phyloP scores from a whole-genome alignment of 352 stramenopile genomes.

The Elongisporangium undulatum region DNA sequence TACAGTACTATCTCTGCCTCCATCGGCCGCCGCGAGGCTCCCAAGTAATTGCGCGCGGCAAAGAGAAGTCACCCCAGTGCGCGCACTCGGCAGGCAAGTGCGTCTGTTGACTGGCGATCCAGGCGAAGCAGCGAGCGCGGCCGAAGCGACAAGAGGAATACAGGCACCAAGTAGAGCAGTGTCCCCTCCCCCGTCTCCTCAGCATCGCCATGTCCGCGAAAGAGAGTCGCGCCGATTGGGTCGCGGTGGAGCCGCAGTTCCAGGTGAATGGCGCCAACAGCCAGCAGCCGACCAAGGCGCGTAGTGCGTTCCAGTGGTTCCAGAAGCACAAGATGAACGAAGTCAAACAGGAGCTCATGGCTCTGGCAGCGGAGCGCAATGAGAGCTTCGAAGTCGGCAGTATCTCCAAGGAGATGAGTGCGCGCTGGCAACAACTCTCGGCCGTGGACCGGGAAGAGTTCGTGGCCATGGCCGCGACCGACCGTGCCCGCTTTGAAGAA shows the following conservation, averaged over 20 bases:
- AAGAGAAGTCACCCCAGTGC: not conserved
- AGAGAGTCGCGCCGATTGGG: slow-evolving; percentile 71
- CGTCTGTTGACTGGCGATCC: not conserved
- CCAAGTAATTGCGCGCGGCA: not conserved
- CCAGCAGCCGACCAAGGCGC: slow-evolving; percentile 56
- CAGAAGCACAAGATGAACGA: slow-evolving; percentile 68
- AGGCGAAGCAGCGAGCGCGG: not conserved
- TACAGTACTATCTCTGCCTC: not conserved
- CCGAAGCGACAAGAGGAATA: not conserved
- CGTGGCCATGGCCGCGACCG: slow-evolving; percentile 45
- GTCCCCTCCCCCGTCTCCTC: not conserved
- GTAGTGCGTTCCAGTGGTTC: slow-evolving; percentile 76
- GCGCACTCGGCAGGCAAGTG: not conserved
- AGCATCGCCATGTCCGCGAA: slow-evolving; percentile 33
- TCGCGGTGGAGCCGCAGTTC: slow-evolving; percentile 78
- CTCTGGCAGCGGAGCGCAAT: slow-evolving; percentile 32
- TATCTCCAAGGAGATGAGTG: slow-evolving; percentile 73
- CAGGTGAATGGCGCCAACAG: slow-evolving; percentile 26
- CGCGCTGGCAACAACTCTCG: slow-evolving; percentile 67
- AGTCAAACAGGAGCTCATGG: slow-evolving; percentile 50
- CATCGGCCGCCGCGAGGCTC: not conserved
- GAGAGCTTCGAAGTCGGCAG: slow-evolving; percentile 57
- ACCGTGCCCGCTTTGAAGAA: slow-evolving; percentile 69
- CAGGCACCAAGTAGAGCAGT: not conserved
- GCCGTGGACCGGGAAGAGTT: slow-evolving; percentile 67